These are phyloP conservation scores for Coprinellus aureogranulatus DNA, from an alignment of 768 basidiomycete species.

Conservation along the genomic window DNA sequence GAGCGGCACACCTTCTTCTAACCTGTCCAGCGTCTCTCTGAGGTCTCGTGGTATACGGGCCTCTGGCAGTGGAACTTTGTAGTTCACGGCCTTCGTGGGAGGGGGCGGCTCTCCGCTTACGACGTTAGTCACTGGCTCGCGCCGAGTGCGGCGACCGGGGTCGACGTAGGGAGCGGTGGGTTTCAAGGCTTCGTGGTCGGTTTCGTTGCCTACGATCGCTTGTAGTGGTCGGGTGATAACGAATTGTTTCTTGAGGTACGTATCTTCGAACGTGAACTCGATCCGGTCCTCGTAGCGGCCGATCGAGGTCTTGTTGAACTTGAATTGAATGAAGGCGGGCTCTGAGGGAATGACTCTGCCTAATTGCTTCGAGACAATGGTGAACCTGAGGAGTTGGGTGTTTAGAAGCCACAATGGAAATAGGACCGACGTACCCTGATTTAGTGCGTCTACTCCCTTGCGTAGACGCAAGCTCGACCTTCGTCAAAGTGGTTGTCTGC, in stretches of 20 bases:
- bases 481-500: conserved; percentile 27
- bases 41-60: conserved; percentile 39
- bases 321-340: conserved; percentile 29
- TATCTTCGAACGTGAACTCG: conserved; percentile 53
- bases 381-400: conserved; percentile 21
- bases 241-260: conserved; percentile 40
- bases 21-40: conserved; percentile 25
- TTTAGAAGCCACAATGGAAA: conserved; percentile 10
- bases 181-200: conserved; percentile 43
- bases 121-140: conserved; percentile 31
- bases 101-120: conserved; percentile 44
- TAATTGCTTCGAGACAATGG: conserved; percentile 15
- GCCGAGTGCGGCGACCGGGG: conserved; percentile 18
- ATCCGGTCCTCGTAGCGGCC: conserved; percentile 55
- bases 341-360: conserved; percentile 19
- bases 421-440: conserved; percentile 22
- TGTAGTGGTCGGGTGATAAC: conserved; percentile 45
- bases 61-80: conserved; percentile 36
- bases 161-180: conserved; percentile 49
- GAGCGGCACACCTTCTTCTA: conserved; percentile 16
- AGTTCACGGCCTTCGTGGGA: conserved; percentile 40
- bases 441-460: conserved; percentile 20
- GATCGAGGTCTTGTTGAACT: conserved; percentile 31
- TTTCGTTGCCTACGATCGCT: conserved; percentile 45
- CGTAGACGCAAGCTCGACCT: conserved; percentile 27